A percentile compares a stretch with the other conserved stretches of the same genome.
Conservation (phyloP, 2,329 filamentous ascomycete genomes). For the Botrytis cinerea region DNA sequence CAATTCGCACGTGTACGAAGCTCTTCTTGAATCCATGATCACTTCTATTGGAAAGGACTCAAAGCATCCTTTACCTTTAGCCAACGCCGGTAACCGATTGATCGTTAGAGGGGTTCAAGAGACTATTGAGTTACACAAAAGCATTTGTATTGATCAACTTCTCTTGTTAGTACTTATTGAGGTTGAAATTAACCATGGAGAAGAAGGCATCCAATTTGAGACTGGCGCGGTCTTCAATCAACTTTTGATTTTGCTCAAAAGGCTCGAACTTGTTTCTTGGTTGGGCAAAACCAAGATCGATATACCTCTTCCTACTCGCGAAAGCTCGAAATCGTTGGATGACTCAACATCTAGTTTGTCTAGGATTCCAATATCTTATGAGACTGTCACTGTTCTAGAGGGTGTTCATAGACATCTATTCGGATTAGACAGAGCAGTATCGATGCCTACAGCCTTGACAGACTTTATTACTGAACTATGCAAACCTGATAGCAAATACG, state of each 20-base stretch:
- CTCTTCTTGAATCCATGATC: conserved; percentile 52
- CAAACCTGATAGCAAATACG: conserved; percentile 65
- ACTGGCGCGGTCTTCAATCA: conserved; percentile 72
- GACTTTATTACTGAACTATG: conserved; percentile 67
- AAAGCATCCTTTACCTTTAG: conserved; percentile 51
- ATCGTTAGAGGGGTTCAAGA: conserved; percentile 79
- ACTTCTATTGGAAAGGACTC: conserved; percentile 43
- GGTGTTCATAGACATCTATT: conserved; percentile 64
- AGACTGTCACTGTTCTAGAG: conserved; percentile 60
- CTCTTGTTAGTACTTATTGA: conserved; percentile 85
- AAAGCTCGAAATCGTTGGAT: conserved; percentile 43
- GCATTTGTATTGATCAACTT: conserved; percentile 78
- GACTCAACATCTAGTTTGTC: conserved; percentile 37
- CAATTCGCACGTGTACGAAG: conserved; percentile 55
- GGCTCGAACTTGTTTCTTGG: conserved; percentile 74
- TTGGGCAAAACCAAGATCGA: conserved; percentile 61
- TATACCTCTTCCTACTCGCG: conserved; percentile 49
- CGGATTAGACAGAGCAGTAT: conserved; percentile 54
- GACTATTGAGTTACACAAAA: conserved; percentile 69
- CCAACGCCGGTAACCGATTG: conserved; percentile 74
- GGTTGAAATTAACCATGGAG: conserved; percentile 73
- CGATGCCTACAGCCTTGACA: conserved; percentile 62
- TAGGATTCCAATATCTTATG: conserved; percentile 48
- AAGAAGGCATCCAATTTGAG: conserved; percentile 65
- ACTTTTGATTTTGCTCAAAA: conserved; percentile 69